Evolutionary conservation across 2,329 filamentous ascomycete species (phyloP), one percentile per base, ranked within the genome.

Genomic region (Alternaria conjuncta): DNA sequence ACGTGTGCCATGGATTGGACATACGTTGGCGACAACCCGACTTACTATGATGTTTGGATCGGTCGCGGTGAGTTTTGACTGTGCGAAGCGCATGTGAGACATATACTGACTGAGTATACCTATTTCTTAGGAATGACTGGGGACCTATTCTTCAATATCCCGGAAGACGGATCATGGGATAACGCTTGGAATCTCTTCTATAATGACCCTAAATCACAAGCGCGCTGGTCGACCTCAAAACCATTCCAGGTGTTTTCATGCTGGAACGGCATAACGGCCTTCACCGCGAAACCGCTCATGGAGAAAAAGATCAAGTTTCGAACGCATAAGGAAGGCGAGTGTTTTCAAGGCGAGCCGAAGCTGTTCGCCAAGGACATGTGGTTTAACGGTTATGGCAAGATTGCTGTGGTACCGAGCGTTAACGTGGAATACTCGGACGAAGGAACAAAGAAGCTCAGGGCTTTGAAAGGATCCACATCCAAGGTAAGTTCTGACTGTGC

Each of bases 181-280:
- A 57, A 53, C 41, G 62, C 66, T 13, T 68, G 71, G 66, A 65
- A 72, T 26, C 66, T 74, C 5, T 88, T 89, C 68, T 86, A 83
- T 81, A 85, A 85, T 67, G 80, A 86, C 26, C 70, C 74, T 0
- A 73, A 71, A 0, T 74, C 83, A 3, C 75, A 68, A 8, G 49
- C 62, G 3, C 75, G 82, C 3, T 82, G 82, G 57, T 49, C 64
- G 0, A 63, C 64, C 0, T 73, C 78, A 23, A 74, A 77, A n/a
- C 86, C 87, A 1, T 85, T 89, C 63, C 88, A 89, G 71, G 87
- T 88, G 0, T 89, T 87, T 62, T 74, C 86, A 1, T 89, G 88
- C 73, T 89, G 87, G 87, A 88, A 89, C 62, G 88, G 87, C 3
- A 85, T 84, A 0, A 80, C 81, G 0, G 82, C 81, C 0, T 83